phyloP scores from a whole-genome alignment of 768 basidiomycete species.

The Polyporus arcularius region DNA sequence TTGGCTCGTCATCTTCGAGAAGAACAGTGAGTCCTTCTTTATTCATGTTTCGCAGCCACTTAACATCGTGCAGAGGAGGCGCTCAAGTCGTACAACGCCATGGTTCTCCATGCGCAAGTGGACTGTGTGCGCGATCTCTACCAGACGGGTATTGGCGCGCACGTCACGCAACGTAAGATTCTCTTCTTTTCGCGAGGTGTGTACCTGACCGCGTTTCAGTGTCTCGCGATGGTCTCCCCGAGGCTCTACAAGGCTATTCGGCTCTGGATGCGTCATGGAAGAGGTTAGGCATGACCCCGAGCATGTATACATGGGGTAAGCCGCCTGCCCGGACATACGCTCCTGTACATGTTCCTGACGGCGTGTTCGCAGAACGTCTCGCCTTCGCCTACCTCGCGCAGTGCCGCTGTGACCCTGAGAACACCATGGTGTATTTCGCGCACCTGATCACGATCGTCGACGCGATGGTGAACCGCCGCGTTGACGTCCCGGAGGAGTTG shows the following conservation, averaged over 20 bases:
- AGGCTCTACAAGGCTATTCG: slow-evolving; percentile 41
- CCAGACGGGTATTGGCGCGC: slow-evolving; percentile 72
- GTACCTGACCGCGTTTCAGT: slow-evolving; percentile 39
- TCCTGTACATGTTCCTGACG: slow-evolving; percentile 6
- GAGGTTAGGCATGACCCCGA: slow-evolving; percentile 65
- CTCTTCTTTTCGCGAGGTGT: background rate
- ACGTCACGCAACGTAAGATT: slow-evolving; percentile 73
- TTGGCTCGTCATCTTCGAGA: slow-evolving; percentile 57
- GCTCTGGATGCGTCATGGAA: slow-evolving; percentile 43
- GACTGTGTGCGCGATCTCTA: slow-evolving; percentile 69
- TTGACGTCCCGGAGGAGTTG: slow-evolving; percentile 47
- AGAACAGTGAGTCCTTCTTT: slow-evolving; percentile 38
- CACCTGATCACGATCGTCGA: slow-evolving; percentile 53
- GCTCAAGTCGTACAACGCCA: slow-evolving; percentile 9
- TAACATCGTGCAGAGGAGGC: slow-evolving; percentile 9
- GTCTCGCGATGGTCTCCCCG: slow-evolving; percentile 51
- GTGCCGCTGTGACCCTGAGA: slow-evolving; percentile 74
- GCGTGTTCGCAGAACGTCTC: slow-evolving; percentile 54
- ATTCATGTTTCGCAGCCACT: slow-evolving; percentile 37
- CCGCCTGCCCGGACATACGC: background rate
- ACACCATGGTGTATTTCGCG: slow-evolving; percentile 66
- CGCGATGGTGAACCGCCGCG: slow-evolving; percentile 49
- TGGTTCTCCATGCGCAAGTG: slow-evolving; percentile 39
- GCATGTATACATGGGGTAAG: slow-evolving; percentile 65
- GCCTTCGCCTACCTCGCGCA: slow-evolving; percentile 81